Base-by-base conservation (phyloP, 495 filamentous ascomycete genomes). In the Aspergillus hancockii region DNA sequence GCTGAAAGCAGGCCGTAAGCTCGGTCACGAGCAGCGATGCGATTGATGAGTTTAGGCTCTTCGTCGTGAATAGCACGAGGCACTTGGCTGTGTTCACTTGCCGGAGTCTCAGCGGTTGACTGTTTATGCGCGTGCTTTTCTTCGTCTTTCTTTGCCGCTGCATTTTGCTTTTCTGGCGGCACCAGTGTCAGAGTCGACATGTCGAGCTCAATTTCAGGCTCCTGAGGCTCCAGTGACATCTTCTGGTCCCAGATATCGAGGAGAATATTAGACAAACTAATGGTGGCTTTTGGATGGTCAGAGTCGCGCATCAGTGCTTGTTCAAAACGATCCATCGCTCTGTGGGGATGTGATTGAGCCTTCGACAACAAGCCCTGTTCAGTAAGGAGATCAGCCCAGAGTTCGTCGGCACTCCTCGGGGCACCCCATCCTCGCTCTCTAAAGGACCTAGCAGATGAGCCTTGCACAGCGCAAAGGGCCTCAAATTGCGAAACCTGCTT, bases 21-120 rank as follows among this genome's bases (percentile, higher is more conserved):
- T 19, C 95, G 83, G 67, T 98, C 93, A 30, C 91, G 83, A 28
- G 91, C 90, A 16, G 89, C 88, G n/a, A 94, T 81, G 18, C 90
- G 84, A 67, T 92, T 89, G 25, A 91, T 78, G 25, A 88, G 79
- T 47, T 84, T 85, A 19, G 88, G 81, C 22, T 79, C 76, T 30
- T 72, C 74, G 36, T 76, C 71, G 23, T 70, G 64, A 8, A 58
- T 50, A 18, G 62, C 54, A 3, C 52, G 34, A 21, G 56, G 34
- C 16, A 61, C 45, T 28, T 65, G 51, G 0, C 61, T 57, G 10
- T 60, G 41, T 5, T 52, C 28, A 19, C 54, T 47, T 6, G 52
- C 58, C 40, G 62, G 49, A 19, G 55, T 31, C 8, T 46, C 64
- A n/a, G 65, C 50, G 12, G 54, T 22, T 1, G 53, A 52, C 13